Evolutionary conservation across 2,329 filamentous ascomycete genomes (phyloP).

Genomic region (Periconia sp.): DNA sequence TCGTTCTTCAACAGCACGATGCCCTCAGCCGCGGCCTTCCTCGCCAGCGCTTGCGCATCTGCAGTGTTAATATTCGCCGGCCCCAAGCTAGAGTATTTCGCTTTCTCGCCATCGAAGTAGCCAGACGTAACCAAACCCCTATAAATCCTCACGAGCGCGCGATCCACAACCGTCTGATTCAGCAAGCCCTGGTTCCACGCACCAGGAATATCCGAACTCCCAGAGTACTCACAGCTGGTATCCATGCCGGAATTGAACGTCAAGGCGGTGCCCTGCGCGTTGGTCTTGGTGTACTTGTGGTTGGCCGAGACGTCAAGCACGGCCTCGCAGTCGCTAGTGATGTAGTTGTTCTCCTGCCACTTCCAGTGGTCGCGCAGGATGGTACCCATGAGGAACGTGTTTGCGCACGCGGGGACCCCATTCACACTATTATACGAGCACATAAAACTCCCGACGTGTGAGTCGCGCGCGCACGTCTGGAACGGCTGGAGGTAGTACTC

Average conservation of each 20-base stretch:
- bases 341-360: constrained; percentile 63
- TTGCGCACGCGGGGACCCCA: constrained; percentile 65
- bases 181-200: constrained; percentile 28
- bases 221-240: constrained; percentile 52
- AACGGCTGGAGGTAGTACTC: constrained; percentile 71
- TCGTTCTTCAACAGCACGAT: constrained; percentile 58
- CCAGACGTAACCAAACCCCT: constrained; percentile 57
- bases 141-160: constrained; percentile 56
- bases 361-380: constrained; percentile 67
- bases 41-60: constrained; percentile 57
- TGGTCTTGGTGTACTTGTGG: constrained; percentile 45
- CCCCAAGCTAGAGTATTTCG: constrained; percentile 54
- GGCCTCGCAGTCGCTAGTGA: constrained; percentile 68
- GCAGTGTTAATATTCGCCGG: constrained; percentile 60
- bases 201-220: constrained; percentile 29
- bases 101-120: constrained; percentile 57
- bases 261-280: constrained; percentile 46
- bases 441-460: constrained; percentile 54
- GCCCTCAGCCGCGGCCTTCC: constrained; percentile 53
- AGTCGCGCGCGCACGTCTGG: constrained; percentile 52
- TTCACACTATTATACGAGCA: constrained; percentile 61
- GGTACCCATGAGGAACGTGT: constrained; percentile 62
- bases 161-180: constrained; percentile 51
- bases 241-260: constrained; percentile 56
- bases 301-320: constrained; percentile 61